Conservation (phyloP, 1,139 yeast species). For the Sugiyamaella neomexicana region DNA sequence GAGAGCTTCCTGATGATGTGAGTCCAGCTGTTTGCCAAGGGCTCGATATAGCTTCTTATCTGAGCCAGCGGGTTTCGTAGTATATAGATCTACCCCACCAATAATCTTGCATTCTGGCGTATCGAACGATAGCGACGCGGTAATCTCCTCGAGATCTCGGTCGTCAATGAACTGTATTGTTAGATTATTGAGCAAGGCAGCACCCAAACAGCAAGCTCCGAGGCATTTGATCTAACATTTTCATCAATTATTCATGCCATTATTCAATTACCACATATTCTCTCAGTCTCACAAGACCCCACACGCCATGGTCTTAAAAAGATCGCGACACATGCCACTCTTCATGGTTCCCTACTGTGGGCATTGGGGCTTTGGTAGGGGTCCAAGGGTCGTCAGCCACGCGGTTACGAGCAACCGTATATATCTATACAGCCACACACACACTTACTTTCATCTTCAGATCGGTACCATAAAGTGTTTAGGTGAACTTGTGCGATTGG, state of each 20-base stretch:
- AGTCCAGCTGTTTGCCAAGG: conserved; percentile 65
- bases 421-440: background rate
- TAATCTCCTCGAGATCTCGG: conserved; percentile 83
- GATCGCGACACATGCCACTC: background rate
- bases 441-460: conserved; percentile 9
- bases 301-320: too few relatives aligned
- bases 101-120: conserved; percentile 82
- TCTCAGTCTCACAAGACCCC: background rate
- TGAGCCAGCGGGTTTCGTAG: conserved; percentile 89
- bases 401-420: background rate
- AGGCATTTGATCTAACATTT: background rate
- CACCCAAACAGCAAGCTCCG: background rate
- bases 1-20: conserved; percentile 31
- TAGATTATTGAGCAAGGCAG: too few relatives aligned
- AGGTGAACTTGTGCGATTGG: background rate
- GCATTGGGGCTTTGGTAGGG: background rate
- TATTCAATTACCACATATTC: too few relatives aligned
- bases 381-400: conserved; percentile 2
- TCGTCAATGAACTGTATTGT: conserved; percentile 78
- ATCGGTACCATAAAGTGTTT: background rate
- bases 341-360: conserved; percentile 8
- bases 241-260: too few relatives aligned
- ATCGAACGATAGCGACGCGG: conserved; percentile 83
- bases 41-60: conserved; percentile 87
- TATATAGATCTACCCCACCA: conserved; percentile 93